Evolutionary conservation across 1,284 basidiomycete species (phyloP), one percentile per base, ranked within the genome.

Genomic region (Ustilago trichophora): DNA sequence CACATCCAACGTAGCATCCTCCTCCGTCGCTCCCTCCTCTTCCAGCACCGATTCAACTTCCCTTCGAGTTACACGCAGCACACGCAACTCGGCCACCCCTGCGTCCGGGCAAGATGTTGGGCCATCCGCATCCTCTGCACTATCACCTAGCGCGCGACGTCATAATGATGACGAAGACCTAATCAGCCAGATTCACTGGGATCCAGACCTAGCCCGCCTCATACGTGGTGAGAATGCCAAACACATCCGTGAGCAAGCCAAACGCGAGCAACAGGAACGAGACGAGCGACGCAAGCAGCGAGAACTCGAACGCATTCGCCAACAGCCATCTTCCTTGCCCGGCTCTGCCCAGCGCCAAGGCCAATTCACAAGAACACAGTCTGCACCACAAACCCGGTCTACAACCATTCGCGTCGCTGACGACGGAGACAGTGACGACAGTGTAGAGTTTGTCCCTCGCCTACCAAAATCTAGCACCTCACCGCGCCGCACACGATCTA

Each of bases 131-230:
- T 29, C 52, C 1, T n/a, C 29, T 1, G 19, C 12, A 15, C 26
- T 43, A n/a, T 41, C 50, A 16, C 42, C 43, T 21, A 36, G 27
- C 11, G 25, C 26, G 6, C 5, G 29, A 2, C 9, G 24, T 6
- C n/a, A 13, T 7, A 21, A n/a, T 15, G 25, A 22, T 1, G 40
- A 43, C 3, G 33, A 35, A 3, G 50, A 53, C 5, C 27, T 29
- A 29, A 29, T 35, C 10, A 53, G 42, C 0, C 19, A 52, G 16
- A 46, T 76, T n/a, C 54, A 66, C 15, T 63, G 71, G 48, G 66
- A 70, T 47, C 66, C 74, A 4, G 74, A 68, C 19, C 55, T 76
- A 0, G 74, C 74, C 11, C 55, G 56, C 6, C 54, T 64, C 31
- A 68, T 72, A 49, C 49, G 54, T 6, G 74, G 74, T 4, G 48